Conservation (phyloP, 108 stramenopile genomes). For the Seminavis robusta region DNA sequence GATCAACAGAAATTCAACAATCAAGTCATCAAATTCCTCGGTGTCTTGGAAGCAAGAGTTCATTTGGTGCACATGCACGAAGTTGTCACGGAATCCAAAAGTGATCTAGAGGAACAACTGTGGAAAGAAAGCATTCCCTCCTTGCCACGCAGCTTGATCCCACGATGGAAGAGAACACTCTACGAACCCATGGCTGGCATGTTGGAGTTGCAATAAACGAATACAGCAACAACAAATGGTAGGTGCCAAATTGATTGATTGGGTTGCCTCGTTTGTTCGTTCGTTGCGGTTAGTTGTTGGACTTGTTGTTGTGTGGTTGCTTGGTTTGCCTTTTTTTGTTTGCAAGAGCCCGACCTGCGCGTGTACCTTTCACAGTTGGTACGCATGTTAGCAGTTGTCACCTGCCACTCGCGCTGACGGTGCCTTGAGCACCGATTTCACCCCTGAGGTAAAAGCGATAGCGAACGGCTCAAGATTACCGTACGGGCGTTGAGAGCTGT, state of each 20-base stretch:
- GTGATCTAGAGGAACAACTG: no score
- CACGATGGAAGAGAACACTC: constrained; percentile 67
- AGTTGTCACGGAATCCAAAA: constrained; percentile 45
- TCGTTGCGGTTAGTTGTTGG: background rate
- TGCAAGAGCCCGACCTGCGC: constrained; percentile 64
- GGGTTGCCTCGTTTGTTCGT: background rate
- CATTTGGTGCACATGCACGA: constrained; percentile 84
- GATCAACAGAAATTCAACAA: constrained; percentile 82
- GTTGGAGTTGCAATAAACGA: no score
- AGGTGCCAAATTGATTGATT: no score
- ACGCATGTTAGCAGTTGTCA: constrained; percentile 63
- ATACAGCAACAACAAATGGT: no score
- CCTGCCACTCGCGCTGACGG: constrained; percentile 59
- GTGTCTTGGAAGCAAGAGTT: constrained; percentile 67
- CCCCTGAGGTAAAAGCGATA: constrained; percentile 67
- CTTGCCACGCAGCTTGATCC: constrained; percentile 65
- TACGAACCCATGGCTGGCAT: constrained; percentile 62
- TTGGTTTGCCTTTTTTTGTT: background rate
- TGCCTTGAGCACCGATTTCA: constrained; percentile 21
- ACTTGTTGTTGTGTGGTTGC: constrained; percentile 2
- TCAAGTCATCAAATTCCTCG: constrained; percentile 53
- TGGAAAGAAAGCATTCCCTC: constrained; percentile 68
- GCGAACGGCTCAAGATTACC: constrained; percentile 63
- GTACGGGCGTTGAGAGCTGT: constrained; percentile 35
- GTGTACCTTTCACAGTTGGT: constrained; percentile 51